These are phyloP conservation scores for Dryas alaskensis DNA, from an alignment of 306 rosid species.

Conservation along the genomic window DNA sequence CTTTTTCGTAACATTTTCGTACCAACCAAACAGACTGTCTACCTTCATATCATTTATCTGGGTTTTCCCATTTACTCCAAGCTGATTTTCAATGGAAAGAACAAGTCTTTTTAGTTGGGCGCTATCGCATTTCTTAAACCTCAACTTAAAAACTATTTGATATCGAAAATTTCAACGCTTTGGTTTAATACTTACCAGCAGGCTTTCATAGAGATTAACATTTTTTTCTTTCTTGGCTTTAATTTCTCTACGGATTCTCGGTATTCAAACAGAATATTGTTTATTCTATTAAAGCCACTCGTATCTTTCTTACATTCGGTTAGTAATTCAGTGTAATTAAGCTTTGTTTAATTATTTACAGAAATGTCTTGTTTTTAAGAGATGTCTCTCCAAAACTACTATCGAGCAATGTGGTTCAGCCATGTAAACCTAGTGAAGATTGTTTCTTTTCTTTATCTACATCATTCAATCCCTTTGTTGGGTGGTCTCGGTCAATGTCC, in stretches of 20 bases:
- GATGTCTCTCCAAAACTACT: conserved; percentile 25
- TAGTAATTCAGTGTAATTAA: background rate
- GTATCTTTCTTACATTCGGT: background rate
- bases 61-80: background rate
- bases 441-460: conserved; percentile 29
- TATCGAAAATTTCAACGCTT: background rate
- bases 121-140: background rate
- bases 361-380: conserved; percentile 45
- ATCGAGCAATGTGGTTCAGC: conserved; percentile 39
- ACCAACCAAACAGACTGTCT: background rate
- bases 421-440: conserved; percentile 29
- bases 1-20: background rate
- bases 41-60: background rate
- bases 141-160: background rate
- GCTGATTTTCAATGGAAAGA: conserved; percentile 9
- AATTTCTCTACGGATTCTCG: background rate
- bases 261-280: background rate
- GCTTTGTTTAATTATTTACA: conserved; percentile 26
- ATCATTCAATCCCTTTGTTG: conserved; percentile 43
- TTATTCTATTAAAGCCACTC: background rate
- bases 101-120: background rate
- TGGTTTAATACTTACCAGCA: background rate
- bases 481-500: conserved; percentile 63
- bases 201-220: background rate
- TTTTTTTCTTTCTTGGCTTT: background rate